A percentile compares a stretch with the other conserved stretches of the same genome.
These are phyloP conservation scores for Cyberlindnera nakhonratchasimensis DNA, from an alignment of 805 yeast genomes.

Conservation along the genomic window DNA sequence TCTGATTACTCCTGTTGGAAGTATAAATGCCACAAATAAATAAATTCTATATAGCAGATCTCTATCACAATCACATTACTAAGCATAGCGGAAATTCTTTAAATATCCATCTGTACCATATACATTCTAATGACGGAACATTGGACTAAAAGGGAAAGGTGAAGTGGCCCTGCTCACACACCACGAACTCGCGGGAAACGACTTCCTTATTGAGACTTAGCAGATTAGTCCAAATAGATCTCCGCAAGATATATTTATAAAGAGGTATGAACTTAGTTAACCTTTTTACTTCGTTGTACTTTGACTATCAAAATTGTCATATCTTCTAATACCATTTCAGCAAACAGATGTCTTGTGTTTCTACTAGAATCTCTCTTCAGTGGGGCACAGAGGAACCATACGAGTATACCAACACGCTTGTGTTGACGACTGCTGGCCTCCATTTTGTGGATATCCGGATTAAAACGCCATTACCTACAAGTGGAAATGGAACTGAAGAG, in stretches of 20 bases:
- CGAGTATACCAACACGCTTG: slow-evolving; percentile 48
- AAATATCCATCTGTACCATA: no score
- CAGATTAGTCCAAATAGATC: background rate
- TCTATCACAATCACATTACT: no score
- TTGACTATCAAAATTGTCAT: no score
- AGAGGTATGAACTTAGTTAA: background rate
- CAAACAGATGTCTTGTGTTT: slow-evolving; percentile 25
- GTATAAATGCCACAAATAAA: no score
- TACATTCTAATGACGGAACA: no score
- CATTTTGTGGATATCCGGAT: slow-evolving; percentile 48
- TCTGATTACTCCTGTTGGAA: no score
- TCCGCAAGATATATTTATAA: background rate
- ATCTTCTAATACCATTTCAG: background rate
- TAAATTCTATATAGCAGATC: background rate
- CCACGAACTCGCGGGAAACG: slow-evolving; percentile 8
- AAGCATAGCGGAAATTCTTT: background rate
- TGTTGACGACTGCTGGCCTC: slow-evolving; percentile 40
- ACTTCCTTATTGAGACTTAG: slow-evolving; percentile 4
- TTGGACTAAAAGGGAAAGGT: slow-evolving; percentile 4
- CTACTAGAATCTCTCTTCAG: slow-evolving; percentile 48
- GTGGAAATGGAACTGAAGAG: slow-evolving; percentile 6
- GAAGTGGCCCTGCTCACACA: background rate
- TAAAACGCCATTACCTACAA: slow-evolving; percentile 13
- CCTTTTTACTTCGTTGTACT: background rate
- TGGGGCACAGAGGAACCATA: slow-evolving; percentile 43